phyloP scores from a whole-genome alignment of 2,329 filamentous ascomycete genomes.

The Talaromyces sp. region DNA sequence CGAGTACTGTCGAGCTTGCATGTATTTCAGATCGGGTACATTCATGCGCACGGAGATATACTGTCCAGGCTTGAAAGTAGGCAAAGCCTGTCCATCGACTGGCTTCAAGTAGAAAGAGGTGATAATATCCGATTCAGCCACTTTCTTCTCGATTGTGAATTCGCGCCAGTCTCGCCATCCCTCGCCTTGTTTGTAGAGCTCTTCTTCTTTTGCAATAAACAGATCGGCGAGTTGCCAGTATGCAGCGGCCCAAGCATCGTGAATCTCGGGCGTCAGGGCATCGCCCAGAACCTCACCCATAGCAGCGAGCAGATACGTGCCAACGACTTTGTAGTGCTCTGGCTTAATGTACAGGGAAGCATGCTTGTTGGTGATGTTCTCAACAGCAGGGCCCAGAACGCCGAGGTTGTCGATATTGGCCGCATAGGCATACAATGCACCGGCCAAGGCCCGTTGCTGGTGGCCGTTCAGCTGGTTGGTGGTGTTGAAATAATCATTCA shows the following conservation, averaged over 20 bases:
- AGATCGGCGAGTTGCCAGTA: slow-evolving; percentile 70
- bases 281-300: slow-evolving; percentile 65
- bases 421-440: slow-evolving; percentile 65
- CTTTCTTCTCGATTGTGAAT: slow-evolving; percentile 63
- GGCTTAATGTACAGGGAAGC: slow-evolving; percentile 63
- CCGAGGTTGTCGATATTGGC: slow-evolving; percentile 65
- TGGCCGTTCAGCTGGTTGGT: slow-evolving; percentile 64
- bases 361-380: slow-evolving; percentile 72
- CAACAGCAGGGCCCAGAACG: slow-evolving; percentile 52
- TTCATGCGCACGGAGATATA: slow-evolving; percentile 64
- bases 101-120: slow-evolving; percentile 68
- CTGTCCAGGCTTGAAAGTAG: slow-evolving; percentile 65
- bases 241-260: slow-evolving; percentile 64
- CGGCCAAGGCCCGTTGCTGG: slow-evolving; percentile 66
- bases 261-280: slow-evolving; percentile 60
- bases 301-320: slow-evolving; percentile 61
- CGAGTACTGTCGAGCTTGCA: slow-evolving; percentile 69
- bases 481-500: slow-evolving; percentile 68
- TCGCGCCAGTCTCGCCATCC: slow-evolving; percentile 65
- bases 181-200: slow-evolving; percentile 60
- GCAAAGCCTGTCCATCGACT: slow-evolving; percentile 58
- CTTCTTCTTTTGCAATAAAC: slow-evolving; percentile 63
- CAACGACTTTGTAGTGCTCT: slow-evolving; percentile 67
- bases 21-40: slow-evolving; percentile 57
- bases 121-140: slow-evolving; percentile 64